phyloP scores from a whole-genome alignment of 192 early-diverging fungal species.

The Pilaira anomala region DNA sequence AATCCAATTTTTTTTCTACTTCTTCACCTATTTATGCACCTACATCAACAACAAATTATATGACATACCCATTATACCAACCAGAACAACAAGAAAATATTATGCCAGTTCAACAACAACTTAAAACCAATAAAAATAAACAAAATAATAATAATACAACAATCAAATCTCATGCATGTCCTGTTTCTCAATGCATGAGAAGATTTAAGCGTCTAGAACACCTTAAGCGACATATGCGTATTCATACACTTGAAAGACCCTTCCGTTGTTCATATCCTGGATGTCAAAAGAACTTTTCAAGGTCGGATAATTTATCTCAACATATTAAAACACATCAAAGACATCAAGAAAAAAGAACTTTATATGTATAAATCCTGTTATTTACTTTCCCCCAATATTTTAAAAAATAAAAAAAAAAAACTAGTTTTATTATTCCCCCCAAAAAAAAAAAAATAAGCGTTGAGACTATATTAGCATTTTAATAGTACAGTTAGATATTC shows the following conservation, averaged over 20 bases:
- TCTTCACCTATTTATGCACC: too few relatives aligned
- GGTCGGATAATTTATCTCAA: conserved; percentile 60
- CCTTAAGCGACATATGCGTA: conserved; percentile 73
- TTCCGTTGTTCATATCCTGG: conserved; percentile 51
- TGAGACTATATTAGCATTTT: too few relatives aligned
- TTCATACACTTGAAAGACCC: conserved; percentile 63
- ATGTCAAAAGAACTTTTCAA: conserved; percentile 59
- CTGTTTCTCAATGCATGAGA: conserved; percentile 38
- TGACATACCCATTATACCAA: background rate
- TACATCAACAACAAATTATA: background rate
- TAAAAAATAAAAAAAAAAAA: too few relatives aligned
- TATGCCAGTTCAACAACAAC: background rate
- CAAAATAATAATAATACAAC: background rate
- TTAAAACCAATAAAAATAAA: background rate
- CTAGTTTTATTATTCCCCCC: too few relatives aligned
- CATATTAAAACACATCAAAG: conserved; percentile 50
- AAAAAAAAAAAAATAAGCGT: too few relatives aligned
- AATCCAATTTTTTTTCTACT: too few relatives aligned
- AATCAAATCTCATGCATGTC: conserved; percentile 26
- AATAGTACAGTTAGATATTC: too few relatives aligned
- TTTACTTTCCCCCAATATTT: too few relatives aligned
- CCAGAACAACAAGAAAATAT: background rate
- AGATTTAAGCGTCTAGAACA: conserved; percentile 79
- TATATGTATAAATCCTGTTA: too few relatives aligned
- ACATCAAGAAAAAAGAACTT: conserved; percentile 1